phyloP scores from a whole-genome alignment of 2,329 filamentous ascomycete genomes.

The Phialophora expanda region DNA sequence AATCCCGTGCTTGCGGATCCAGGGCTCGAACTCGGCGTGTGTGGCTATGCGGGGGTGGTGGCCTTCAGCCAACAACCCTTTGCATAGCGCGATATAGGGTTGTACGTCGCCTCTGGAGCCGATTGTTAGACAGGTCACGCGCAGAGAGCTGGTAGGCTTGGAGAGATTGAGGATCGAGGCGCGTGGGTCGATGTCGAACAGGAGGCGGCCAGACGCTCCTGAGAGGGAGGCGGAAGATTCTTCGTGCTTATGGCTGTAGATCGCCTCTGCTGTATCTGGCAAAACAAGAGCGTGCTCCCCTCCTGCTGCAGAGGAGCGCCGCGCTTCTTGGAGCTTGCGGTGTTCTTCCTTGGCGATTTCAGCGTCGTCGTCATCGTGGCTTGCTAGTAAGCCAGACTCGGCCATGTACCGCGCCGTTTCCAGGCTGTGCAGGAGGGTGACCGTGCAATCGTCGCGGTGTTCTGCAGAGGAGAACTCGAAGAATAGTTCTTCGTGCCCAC shows the following conservation, averaged over 20 bases:
- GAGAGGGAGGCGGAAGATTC: conserved; percentile 36
- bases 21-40: conserved; percentile 84
- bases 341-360: conserved; percentile 80
- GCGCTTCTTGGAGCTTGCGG: conserved; percentile 76
- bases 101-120: conserved; percentile 95
- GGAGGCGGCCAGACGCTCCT: conserved; percentile 27
- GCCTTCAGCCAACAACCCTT: conserved; percentile 83
- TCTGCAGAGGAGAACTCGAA: conserved; percentile 86
- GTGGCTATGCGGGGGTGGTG: conserved; percentile 88
- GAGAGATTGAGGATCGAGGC: conserved; percentile 84
- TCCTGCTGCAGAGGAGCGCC: conserved; percentile 52
- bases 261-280: conserved; percentile 38
- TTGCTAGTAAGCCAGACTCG: conserved; percentile 70
- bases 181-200: conserved; percentile 83
- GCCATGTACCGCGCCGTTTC: conserved; percentile 73
- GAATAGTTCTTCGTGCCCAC: conserved; percentile 92
- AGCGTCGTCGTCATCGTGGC: conserved; percentile 72
- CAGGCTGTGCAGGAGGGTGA: conserved; percentile 77
- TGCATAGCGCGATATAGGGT: conserved; percentile 95
- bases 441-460: conserved; percentile 83
- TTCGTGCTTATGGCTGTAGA: conserved; percentile 44
- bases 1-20: conserved; percentile 92
- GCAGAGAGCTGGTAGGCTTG: conserved; percentile 78
- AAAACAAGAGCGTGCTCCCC: conserved; percentile 41
- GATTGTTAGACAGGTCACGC: conserved; percentile 91